phyloP scores from a whole-genome alignment of 805 yeast genomes.

The Lachancea meyersii region DNA sequence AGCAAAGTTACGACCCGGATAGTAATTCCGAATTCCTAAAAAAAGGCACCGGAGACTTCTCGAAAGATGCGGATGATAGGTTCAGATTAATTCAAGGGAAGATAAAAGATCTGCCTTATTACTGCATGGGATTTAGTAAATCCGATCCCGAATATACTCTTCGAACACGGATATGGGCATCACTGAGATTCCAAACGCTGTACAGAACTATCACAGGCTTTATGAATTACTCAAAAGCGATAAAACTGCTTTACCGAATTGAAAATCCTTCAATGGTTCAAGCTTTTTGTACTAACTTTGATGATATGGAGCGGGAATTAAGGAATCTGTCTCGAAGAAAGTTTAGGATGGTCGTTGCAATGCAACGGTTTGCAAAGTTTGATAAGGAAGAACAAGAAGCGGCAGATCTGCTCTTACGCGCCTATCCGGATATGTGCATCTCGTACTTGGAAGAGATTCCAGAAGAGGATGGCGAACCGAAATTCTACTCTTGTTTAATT shows the following conservation, averaged over 20 bases:
- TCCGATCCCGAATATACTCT: constrained; percentile 56
- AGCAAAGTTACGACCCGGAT: constrained; percentile 5
- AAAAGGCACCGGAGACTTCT: constrained; percentile 1
- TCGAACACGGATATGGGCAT: constrained; percentile 83
- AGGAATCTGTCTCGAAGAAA: constrained; percentile 73
- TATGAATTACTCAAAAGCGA: constrained; percentile 68
- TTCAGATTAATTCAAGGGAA: constrained; percentile 32
- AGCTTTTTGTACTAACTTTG: constrained; percentile 41
- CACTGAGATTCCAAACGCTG: constrained; percentile 74
- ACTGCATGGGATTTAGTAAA: constrained; percentile 66
- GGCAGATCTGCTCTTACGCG: constrained; percentile 57
- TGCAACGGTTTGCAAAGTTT: constrained; percentile 77
- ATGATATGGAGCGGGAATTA: constrained; percentile 55
- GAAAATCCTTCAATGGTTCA: constrained; percentile 55
- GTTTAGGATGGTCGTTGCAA: constrained; percentile 73
- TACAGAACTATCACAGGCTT: constrained; percentile 82
- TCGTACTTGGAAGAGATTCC: constrained; percentile 48
- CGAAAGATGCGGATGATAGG: constrained; percentile 5
- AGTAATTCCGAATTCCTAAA: constrained; percentile 1
- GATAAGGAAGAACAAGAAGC: constrained; percentile 59
- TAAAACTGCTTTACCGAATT: constrained; percentile 58
- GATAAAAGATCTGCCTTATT: constrained; percentile 60
- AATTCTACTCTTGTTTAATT: constrained; percentile 60
- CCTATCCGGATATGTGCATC: constrained; percentile 62
- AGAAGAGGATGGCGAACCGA: constrained; percentile 24